Evolutionary conservation across 257 asterid genomes (phyloP).

Genomic region (Forsythia suspensa): DNA sequence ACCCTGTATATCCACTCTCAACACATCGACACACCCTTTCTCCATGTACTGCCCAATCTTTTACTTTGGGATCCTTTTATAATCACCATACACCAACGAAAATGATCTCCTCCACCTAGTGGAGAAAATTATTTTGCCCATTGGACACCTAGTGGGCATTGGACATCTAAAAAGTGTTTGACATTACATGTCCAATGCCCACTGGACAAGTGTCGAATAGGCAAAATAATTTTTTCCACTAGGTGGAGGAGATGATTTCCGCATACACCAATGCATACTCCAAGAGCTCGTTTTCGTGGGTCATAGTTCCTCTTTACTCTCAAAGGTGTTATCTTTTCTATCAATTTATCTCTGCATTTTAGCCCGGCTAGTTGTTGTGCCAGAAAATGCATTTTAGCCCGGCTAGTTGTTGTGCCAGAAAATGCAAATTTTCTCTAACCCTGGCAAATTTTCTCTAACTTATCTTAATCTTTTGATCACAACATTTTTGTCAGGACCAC

Average conservation of each 20-base stretch:
- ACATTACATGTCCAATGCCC: too few relatives aligned
- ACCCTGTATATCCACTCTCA: slow-evolving; percentile 95
- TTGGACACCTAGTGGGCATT: too few relatives aligned
- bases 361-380: slow-evolving; percentile 84
- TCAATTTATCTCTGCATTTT: slow-evolving; percentile 69
- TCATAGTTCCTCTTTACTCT: slow-evolving; percentile 76
- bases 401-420: slow-evolving; percentile 89
- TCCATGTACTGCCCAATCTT: slow-evolving; percentile 80
- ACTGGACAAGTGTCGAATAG: too few relatives aligned
- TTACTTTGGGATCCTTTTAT: slow-evolving; percentile 80
- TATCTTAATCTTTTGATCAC: slow-evolving; percentile 76
- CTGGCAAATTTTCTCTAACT: slow-evolving; percentile 59
- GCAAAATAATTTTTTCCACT: too few relatives aligned
- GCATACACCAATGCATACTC: slow-evolving; percentile 69
- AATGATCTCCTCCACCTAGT: too few relatives aligned
- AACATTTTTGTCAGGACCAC: slow-evolving; percentile 94
- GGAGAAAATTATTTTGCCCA: too few relatives aligned
- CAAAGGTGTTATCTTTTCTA: slow-evolving; percentile 78
- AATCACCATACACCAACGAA: slow-evolving; percentile 63
- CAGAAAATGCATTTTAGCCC: slow-evolving; percentile 74
- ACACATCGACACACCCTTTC: slow-evolving; percentile 75
- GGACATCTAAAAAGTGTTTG: too few relatives aligned
- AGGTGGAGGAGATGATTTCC: too few relatives aligned
- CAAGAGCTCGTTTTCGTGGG: slow-evolving; percentile 67
- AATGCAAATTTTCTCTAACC: too few relatives aligned